Base-by-base conservation (phyloP, 1,284 basidiomycete species). In the Heterobasidion irregulare region DNA sequence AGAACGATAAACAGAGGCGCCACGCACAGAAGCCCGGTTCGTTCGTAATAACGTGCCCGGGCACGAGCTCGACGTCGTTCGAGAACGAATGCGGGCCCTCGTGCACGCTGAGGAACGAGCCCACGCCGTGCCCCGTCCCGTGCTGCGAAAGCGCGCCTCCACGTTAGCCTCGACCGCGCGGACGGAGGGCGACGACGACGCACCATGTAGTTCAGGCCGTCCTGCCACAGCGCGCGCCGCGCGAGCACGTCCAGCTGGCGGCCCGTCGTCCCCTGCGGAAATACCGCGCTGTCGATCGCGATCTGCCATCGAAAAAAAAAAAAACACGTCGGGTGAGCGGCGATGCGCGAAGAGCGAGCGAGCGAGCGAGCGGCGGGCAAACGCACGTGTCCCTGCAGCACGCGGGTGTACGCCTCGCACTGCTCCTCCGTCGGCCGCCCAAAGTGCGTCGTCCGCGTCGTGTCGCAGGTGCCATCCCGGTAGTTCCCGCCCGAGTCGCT, bases 351-450 rank as follows among this genome's bases (percentile, higher is more conserved):
- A 43, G n/a, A n/a, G n/a, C n/a, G 41, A 53, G 62, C 56, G 55
- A 19, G 2, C 18, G 12, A 34, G 36, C n/a, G 34, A 16, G 19
- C 19, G 19, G 19, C 2, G 3, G 26, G 26, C 26, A 26, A 12
- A n/a, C 86, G 62, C 73, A 91, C 89, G 74, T 99, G 96, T 4
- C 96, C 96, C 71, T 99, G 96, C 53, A 99, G 71, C 32, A 99
- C 97, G 26, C 94, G 79, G 15, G 97, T 99, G 68, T 88, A 98
- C 1, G 94, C 94, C 59, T 95, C 87, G 65, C 85, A 88, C 69
- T 94, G 87, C 61, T 93, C 89, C 2, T 76, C 62, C 5, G 86
- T 86, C 6, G 91, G 90, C 43, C 83, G 79, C 48, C 94, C 94
- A 67, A 97, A 93, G 73, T 94, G 92, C 53, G 92, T 73, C 8